A percentile compares a stretch with the other conserved stretches of the same genome.
These are phyloP conservation scores for Erigeron philadelphicus DNA, from an alignment of 140 eudicot species.

Conservation along the genomic window DNA sequence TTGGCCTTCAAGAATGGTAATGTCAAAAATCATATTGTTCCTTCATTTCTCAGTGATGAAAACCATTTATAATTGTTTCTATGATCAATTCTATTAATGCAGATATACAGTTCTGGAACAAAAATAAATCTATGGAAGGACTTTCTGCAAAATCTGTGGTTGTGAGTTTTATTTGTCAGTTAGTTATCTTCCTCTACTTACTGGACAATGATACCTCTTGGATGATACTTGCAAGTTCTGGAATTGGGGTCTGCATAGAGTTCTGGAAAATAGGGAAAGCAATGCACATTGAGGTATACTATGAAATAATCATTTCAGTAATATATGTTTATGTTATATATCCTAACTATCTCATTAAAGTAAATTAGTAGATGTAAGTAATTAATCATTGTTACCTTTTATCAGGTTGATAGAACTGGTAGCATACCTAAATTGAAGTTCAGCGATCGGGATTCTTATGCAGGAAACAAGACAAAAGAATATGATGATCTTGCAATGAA, in stretches of 20 bases:
- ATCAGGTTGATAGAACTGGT: slow-evolving; percentile 81
- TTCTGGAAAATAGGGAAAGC: slow-evolving; percentile 99
- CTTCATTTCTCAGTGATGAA: neutral
- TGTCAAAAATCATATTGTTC: neutral
- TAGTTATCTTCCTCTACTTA: slow-evolving; percentile 79
- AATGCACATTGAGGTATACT: slow-evolving; percentile 85
- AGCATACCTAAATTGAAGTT: slow-evolving; percentile 73
- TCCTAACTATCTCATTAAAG: neutral
- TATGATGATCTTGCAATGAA: slow-evolving; percentile 98
- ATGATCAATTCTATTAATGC: slow-evolving; percentile 16
- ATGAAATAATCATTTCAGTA: slow-evolving; percentile 1
- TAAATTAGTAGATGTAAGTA: neutral
- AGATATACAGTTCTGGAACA: slow-evolving; percentile 97
- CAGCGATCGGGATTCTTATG: slow-evolving; percentile 85
- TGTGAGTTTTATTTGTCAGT: slow-evolving; percentile 81
- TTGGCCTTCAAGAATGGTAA: slow-evolving; percentile 94
- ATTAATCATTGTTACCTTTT: neutral
- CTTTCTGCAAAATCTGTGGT: slow-evolving; percentile 86
- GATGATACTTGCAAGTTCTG: slow-evolving; percentile 97
- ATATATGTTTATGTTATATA: neutral
- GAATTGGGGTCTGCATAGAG: slow-evolving; percentile 86
- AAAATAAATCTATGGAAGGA: slow-evolving; percentile 97
- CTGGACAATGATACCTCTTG: slow-evolving; percentile 95
- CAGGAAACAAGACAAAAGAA: slow-evolving; percentile 88
- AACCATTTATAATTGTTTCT: neutral